Evolutionary conservation across 2,329 filamentous ascomycete species (phyloP), one percentile per base, ranked within the genome.

Genomic region (Fusarium beomiforme): DNA sequence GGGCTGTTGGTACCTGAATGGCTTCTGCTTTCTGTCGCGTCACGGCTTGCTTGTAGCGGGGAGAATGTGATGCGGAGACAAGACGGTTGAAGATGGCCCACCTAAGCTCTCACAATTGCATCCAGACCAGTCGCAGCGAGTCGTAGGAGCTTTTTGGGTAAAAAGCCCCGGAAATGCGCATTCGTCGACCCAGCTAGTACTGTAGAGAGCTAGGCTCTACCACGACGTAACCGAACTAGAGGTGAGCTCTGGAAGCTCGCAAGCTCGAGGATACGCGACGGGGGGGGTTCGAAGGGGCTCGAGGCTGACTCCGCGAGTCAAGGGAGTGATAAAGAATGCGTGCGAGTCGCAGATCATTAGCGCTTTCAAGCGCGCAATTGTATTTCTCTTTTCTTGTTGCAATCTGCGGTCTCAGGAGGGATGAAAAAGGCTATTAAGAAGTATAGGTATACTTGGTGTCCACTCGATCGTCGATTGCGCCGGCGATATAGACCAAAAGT

Each of bases 11-110:
- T 39, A 65, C 61, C 44, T 66, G 61, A 50, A 70, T 49, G 47
- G 37, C 39, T 59, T 42, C 50, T 55, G n/a, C 51, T 51, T 59
- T 37, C 53, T 44, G 46, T 70, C 69, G 69, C 69, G 69, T 66
- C 55, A 62, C 56, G 37, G 23, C 47, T 56, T 36, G 26, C 49
- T 69, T 42, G 69, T 63, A 37, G 64, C 57, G 60, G 65, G 69
- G 69, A 59, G 47, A 36, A 67, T 62, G 60, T 56, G 65, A 70
- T 65, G 61, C 66, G 59, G 65, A 69, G 65, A 53, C 47, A 51
- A 57, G 26, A 47, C 46, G 56, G 34, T 36, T 62, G 36, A 24
- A 51, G 46, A 46, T 59, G 62, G 64, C 39, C 53, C 53, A 46
- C 42, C 51, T 34, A 47, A 72, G 65, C 56, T 63, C 56, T 70